A percentile compares a stretch with the other conserved stretches of the same genome.
phyloP scores from a whole-genome alignment of 768 basidiomycete species.

The Gymnopilus dilepis region DNA sequence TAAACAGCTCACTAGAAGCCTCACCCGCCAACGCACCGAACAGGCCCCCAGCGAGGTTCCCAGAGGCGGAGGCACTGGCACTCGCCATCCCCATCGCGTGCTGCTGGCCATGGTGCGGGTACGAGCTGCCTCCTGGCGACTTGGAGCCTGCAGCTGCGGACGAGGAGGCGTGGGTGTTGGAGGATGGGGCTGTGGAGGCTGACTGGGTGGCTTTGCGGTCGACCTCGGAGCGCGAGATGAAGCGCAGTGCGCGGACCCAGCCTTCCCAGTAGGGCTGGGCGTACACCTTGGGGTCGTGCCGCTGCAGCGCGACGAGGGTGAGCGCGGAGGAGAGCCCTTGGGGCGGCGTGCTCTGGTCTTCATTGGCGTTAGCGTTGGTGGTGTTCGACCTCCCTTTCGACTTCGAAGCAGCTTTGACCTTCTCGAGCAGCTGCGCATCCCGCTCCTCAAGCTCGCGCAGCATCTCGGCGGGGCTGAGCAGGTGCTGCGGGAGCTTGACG shows the following conservation, averaged over 20 bases:
- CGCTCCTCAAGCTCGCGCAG: background rate
- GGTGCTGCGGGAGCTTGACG: slow-evolving; percentile 14
- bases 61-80: too few species aligned
- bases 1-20: too few species aligned
- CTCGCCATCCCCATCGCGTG: slow-evolving; percentile 9
- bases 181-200: background rate
- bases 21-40: too few species aligned
- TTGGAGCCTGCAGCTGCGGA: background rate
- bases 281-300: slow-evolving; percentile 40
- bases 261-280: slow-evolving; percentile 65
- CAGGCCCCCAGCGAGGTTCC: background rate
- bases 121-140: background rate
- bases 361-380: background rate
- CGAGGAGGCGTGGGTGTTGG: background rate
- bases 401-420: too few species aligned
- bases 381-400: too few species aligned
- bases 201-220: too few species aligned
- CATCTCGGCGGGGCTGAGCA: slow-evolving; percentile 8
- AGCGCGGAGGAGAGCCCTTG: background rate
- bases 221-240: too few species aligned
- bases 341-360: background rate
- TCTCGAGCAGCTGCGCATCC: background rate
- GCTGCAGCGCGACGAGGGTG: slow-evolving; percentile 39
- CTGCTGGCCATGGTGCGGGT: background rate
- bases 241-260: slow-evolving; percentile 53